phyloP scores from a whole-genome alignment of 257 asterid species.

The Fraxinus cuspidata region DNA sequence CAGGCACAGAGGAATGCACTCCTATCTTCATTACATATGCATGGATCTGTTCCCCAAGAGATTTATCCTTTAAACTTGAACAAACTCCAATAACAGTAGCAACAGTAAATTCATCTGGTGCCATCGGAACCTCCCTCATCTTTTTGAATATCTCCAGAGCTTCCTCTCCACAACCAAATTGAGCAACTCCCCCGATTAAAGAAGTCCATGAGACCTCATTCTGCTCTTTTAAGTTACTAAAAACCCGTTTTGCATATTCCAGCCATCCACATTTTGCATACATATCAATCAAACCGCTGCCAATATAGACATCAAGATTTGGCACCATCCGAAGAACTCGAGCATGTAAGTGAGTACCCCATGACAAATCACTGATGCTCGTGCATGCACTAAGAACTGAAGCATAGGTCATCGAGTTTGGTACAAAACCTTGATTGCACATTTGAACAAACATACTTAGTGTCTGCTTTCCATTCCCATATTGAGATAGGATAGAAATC shows the following conservation, averaged over 20 bases:
- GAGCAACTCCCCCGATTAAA: slow-evolving; percentile 16
- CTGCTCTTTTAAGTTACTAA: slow-evolving; percentile 15
- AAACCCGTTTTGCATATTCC: slow-evolving; percentile 18
- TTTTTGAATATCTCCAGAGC: slow-evolving; percentile 18
- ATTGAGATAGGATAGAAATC: slow-evolving; percentile 17
- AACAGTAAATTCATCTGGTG: slow-evolving; percentile 20
- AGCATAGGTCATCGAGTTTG: slow-evolving; percentile 23
- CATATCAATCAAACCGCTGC: slow-evolving; percentile 20
- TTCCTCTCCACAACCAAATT: slow-evolving; percentile 6
- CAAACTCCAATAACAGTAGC: slow-evolving; percentile 22
- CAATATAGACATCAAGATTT: slow-evolving; percentile 15
- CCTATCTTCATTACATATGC: slow-evolving; percentile 8
- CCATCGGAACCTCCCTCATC: slow-evolving; percentile 10
- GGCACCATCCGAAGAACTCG: slow-evolving; percentile 15
- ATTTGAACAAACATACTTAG: slow-evolving; percentile 16
- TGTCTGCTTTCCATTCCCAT: neutral
- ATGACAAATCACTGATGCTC: slow-evolving; percentile 10
- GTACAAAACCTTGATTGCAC: slow-evolving; percentile 11
- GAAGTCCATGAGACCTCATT: slow-evolving; percentile 28
- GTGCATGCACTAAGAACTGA: slow-evolving; percentile 19
- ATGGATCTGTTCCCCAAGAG: slow-evolving; percentile 22
- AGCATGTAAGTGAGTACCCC: slow-evolving; percentile 30
- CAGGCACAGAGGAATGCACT: slow-evolving; percentile 9
- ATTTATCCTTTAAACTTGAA: slow-evolving; percentile 6
- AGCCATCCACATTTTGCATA: slow-evolving; percentile 23